These are phyloP conservation scores for Aspergillus heteromorphus DNA, from an alignment of 495 filamentous ascomycete species.

Conservation along the genomic window DNA sequence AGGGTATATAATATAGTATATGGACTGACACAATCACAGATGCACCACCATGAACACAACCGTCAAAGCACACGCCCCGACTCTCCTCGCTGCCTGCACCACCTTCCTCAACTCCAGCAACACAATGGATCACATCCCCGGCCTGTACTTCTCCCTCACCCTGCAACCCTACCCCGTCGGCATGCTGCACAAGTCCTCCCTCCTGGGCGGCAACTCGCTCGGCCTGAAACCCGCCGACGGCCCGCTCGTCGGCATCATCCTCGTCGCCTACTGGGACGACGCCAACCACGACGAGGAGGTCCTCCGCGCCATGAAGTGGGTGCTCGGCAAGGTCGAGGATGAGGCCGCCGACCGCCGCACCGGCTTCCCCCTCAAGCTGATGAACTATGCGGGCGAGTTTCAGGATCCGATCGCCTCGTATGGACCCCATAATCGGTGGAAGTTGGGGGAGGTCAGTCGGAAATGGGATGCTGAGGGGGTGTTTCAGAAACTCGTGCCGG, in stretches of 20 bases:
- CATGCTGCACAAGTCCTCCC: background rate
- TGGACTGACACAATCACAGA: no score
- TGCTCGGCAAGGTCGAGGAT: background rate
- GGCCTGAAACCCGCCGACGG: background rate
- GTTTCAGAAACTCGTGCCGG: background rate
- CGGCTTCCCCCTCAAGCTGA: background rate
- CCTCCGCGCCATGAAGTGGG: background rate
- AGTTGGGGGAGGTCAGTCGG: background rate
- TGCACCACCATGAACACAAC: background rate
- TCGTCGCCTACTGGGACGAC: background rate
- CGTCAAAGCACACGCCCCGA: background rate
- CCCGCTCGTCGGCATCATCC: background rate
- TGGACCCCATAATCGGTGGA: background rate
- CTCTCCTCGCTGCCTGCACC: background rate
- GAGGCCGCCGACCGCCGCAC: background rate
- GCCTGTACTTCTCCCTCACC: background rate
- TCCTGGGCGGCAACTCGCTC: background rate
- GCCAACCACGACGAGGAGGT: background rate
- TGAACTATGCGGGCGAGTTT: slow-evolving; percentile 1
- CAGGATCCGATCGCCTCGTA: slow-evolving; percentile 1
- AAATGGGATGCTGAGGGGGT: background rate
- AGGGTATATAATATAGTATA: no score
- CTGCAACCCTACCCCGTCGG: background rate
- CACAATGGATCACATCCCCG: background rate
- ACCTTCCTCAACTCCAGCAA: background rate